Evolutionary conservation across 495 filamentous ascomycete species (phyloP), one percentile per base, ranked within the genome.

Genomic region (Aspergillus carlsbadensis): DNA sequence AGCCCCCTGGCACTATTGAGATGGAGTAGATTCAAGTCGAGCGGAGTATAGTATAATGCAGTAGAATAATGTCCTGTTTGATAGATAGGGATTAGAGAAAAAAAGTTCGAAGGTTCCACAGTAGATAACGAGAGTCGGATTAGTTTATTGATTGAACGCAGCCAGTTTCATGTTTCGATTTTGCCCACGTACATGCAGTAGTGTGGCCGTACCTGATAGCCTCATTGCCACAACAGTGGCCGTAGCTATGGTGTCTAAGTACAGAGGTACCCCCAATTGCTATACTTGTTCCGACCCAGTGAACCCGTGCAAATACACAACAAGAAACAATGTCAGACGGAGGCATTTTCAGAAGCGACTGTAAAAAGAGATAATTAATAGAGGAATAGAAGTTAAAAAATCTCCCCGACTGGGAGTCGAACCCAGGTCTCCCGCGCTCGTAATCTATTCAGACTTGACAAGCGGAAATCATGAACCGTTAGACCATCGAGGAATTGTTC

Each of bases 1-100:
- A 92, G 75, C 89, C 90, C 36, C 89, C 89, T 35, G 89, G 85
- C 54, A 90, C 85, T 5, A 90, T 89, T 63, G 87, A 90, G 73
- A 78, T 90, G 76, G 85, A 88, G 71, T 90, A 81, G 69, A 57
- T 51, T n/a, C n/a, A n/a, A n/a, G n/a, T n/a, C n/a, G n/a, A n/a
- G n/a, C n/a, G n/a, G n/a, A n/a, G n/a, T n/a, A n/a, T n/a, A n/a
- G n/a, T n/a, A n/a, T n/a, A n/a, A n/a, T n/a, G 37, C 20, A 33
- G 17, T 26, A 29, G 3, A 29, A 29, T 29, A 29, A 29, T 29
- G 8, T 41, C 10, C 6, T 18, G 6, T 31, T 46, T 31, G 21
- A 17, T 31, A 18, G 22, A 58, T 40, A 48, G 39, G 44, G n/a
- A 22, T 10, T 39, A 34, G 46, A 39, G 39, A 24, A 6, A n/a